Evolutionary conservation across 202 grass and related monocot genomes (phyloP), one percentile per base, ranked within the genome.

Genomic region (Panicum hallii): DNA sequence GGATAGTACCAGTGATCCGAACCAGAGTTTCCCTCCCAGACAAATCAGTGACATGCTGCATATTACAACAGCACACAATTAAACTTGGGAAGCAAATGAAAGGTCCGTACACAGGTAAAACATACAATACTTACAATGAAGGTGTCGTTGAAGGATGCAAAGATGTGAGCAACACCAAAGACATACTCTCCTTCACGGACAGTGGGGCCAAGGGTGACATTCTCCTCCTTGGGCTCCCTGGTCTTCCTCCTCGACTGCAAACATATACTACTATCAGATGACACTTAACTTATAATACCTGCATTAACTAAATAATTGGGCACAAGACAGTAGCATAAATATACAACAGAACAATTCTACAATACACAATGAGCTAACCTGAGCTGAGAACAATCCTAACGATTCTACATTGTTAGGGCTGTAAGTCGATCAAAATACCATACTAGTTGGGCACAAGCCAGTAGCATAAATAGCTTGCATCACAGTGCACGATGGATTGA

Each of bases 191-290:
- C 94, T 42, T 97, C 92, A 60, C 91, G 83, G 68, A 97, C 88
- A 84, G 87, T 58, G 4, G 94, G 94, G 22, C 94, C 91, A 84
- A 97, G 89, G 17, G 92, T 92, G 32, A 94, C 81, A 4, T 92
- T 97, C 50, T 97, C 94, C 83, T 97, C 94, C 87, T 94, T 94
- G 49, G 94, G 94, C 92, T 97, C 94, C 88, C 94, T 97, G 63
- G 81, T 92, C 88, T 90, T 97, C 63, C 89, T 92, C 80, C 77
- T 91, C 42, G 94, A 97, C 94, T 96, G 58, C 38, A 66, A 82
- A 12, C 76, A 77, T 9, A 77, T 55, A 53, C 5, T 6, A 62
- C 2, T 7, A 43, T 68, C 0, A 62, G 49, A 67, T 42, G 48
- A 72, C 7, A 26, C 9, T 19, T 4, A 41, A 75, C 12, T 28